phyloP scores from a whole-genome alignment of 495 filamentous ascomycete genomes.

The Chlorociboria aeruginascens region DNA sequence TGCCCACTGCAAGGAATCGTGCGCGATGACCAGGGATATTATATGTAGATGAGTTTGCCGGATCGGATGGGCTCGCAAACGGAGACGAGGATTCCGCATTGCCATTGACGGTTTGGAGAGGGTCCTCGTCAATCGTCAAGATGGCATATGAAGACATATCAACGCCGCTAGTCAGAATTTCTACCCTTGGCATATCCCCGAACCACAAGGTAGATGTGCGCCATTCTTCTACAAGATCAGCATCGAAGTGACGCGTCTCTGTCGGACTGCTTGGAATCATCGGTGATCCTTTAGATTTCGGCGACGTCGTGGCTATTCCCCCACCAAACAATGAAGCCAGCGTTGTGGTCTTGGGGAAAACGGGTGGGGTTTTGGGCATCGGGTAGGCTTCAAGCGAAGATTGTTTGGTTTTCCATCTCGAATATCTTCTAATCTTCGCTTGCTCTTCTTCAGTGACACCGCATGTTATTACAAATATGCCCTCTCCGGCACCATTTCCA shows the following conservation, averaged over 20 bases:
- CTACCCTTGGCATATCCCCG: slow-evolving; percentile 34
- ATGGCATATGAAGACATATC: slow-evolving; percentile 64
- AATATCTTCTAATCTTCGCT: slow-evolving; percentile 21
- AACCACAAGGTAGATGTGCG: slow-evolving; percentile 44
- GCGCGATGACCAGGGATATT: slow-evolving; percentile 75
- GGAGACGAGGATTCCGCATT: slow-evolving; percentile 43
- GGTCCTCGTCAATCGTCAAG: slow-evolving; percentile 65
- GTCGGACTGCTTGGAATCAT: slow-evolving; percentile 8
- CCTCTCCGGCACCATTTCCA: slow-evolving; percentile 58
- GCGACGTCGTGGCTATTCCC: slow-evolving; percentile 9
- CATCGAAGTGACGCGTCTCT: neutral
- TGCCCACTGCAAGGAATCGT: slow-evolving; percentile 72
- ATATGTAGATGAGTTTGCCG: slow-evolving; percentile 12
- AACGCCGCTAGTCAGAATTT: slow-evolving; percentile 61
- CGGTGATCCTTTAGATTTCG: slow-evolving; percentile 8
- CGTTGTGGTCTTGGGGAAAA: slow-evolving; percentile 12
- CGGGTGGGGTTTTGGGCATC: slow-evolving; percentile 16
- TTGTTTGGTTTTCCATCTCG: slow-evolving; percentile 17
- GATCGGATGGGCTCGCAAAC: slow-evolving; percentile 40
- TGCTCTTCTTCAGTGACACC: slow-evolving; percentile 42
- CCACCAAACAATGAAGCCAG: slow-evolving; percentile 30
- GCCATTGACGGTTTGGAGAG: slow-evolving; percentile 44
- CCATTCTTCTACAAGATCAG: slow-evolving; percentile 43
- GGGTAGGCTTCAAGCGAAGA: slow-evolving; percentile 18
- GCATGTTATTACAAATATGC: slow-evolving; percentile 59